phyloP scores from a whole-genome alignment of 768 basidiomycete species.

The Kwoniella shandongensis region DNA sequence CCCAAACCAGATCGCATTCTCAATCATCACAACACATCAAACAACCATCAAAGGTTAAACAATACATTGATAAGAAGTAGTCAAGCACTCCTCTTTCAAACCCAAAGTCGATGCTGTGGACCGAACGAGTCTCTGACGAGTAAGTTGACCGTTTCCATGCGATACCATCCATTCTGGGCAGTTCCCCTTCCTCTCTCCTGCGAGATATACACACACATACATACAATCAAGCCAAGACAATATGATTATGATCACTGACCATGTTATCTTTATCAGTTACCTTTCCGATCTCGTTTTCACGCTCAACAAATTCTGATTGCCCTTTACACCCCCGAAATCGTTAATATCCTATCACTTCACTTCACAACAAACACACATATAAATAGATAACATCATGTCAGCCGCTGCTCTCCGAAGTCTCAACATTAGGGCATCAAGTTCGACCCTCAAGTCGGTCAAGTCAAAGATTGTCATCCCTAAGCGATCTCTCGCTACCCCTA shows the following conservation, averaged over 20 bases:
- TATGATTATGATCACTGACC: too few relatives aligned
- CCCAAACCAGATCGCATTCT: too few relatives aligned
- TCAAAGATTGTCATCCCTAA: conserved; percentile 23
- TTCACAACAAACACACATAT: conserved; percentile 1
- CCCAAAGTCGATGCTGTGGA: conserved; percentile 46
- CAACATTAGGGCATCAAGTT: conserved; percentile 17
- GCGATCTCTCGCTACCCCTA: conserved; percentile 45
- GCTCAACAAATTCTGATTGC: conserved; percentile 32
- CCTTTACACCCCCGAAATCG: neutral
- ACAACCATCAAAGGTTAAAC: too few relatives aligned
- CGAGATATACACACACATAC: neutral
- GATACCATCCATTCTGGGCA: too few relatives aligned
- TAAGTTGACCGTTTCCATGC: too few relatives aligned
- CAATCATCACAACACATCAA: too few relatives aligned
- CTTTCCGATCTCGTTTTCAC: conserved; percentile 51
- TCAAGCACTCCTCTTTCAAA: neutral
- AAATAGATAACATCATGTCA: conserved; percentile 17
- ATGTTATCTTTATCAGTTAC: conserved; percentile 25
- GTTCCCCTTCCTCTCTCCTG: too few relatives aligned
- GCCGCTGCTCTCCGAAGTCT: conserved; percentile 21
- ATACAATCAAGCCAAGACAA: neutral
- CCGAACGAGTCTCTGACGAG: conserved; percentile 53
- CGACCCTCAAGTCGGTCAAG: conserved; percentile 14
- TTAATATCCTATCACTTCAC: conserved; percentile 4
- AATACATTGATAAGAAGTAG: too few relatives aligned